Conservation (phyloP, 257 asterid species). For the Solanum chmielewskii region DNA sequence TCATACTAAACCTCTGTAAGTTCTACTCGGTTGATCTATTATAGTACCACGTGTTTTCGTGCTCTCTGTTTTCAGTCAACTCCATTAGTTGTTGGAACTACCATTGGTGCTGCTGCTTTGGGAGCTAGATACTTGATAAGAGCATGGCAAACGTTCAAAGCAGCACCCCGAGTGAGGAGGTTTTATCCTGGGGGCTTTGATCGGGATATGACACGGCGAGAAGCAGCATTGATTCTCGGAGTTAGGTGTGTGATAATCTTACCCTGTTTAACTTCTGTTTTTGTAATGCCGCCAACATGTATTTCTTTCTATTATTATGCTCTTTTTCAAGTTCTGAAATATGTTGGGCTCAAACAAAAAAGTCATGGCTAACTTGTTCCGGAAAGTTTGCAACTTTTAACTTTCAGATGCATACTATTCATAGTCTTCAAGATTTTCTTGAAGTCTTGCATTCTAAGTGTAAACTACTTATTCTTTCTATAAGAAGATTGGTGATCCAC, state of each 20-base stretch:
- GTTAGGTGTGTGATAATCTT: conserved; percentile 25
- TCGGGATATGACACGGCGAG: conserved; percentile 48
- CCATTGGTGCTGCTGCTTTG: conserved; percentile 55
- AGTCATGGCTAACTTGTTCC: not conserved
- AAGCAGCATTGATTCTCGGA: conserved; percentile 80
- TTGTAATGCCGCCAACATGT: not conserved
- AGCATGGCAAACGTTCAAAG: conserved; percentile 44
- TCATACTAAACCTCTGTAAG: not conserved
- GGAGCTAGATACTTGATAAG: conserved; percentile 40
- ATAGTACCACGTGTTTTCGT: not conserved
- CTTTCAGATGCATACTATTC: not conserved
- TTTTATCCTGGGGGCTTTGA: conserved; percentile 77
- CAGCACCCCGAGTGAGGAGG: conserved; percentile 34
- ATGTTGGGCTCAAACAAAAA: not conserved
- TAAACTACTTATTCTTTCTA: not conserved
- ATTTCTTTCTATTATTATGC: not conserved
- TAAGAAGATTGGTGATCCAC: not conserved
- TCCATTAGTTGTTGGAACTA: conserved; percentile 27
- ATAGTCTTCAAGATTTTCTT: not conserved
- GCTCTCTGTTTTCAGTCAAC: conserved; percentile 24
- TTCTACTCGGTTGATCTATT: not conserved
- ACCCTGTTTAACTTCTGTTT: not conserved
- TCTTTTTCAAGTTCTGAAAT: not conserved
- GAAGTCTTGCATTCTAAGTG: not conserved
- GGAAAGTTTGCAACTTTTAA: not conserved